A percentile compares a stretch with the other conserved stretches of the same genome.
Evolutionary conservation across 768 basidiomycete species (phyloP).

Genomic region (Trametes coccinea): DNA sequence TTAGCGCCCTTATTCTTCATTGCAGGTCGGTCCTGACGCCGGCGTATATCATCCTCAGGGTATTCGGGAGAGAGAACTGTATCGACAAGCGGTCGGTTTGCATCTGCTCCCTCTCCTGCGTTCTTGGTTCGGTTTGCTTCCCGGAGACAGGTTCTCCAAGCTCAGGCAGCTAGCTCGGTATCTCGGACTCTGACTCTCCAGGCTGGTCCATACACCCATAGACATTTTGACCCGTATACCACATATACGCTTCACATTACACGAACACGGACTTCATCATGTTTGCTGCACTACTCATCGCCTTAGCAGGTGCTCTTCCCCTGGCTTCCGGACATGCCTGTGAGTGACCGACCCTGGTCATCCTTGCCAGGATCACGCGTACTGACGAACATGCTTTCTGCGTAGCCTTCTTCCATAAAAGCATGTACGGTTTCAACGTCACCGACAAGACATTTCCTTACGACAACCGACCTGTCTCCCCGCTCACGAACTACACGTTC

Average conservation of each 20-base stretch:
- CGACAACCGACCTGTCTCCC: conserved; percentile 62
- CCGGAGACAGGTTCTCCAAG: conserved; percentile 18
- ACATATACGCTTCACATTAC: neutral
- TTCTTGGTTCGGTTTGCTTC: conserved; percentile 3
- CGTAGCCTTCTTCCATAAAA: conserved; percentile 54
- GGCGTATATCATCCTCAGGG: conserved; percentile 12
- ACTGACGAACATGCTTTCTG: neutral
- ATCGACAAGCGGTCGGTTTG: conserved; percentile 15
- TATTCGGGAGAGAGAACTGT: neutral
- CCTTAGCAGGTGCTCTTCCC: conserved; percentile 16
- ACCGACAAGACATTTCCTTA: conserved; percentile 52
- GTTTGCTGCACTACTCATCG: conserved; percentile 9
- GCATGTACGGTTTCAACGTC: conserved; percentile 74
- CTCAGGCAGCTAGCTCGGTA: neutral
- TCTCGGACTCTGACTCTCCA: neutral
- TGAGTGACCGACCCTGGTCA: conserved; percentile 1
- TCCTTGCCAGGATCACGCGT: neutral
- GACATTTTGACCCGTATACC: neutral
- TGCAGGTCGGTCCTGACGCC: neutral
- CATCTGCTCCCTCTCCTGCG: conserved; percentile 2
- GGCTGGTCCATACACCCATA: conserved; percentile 6
- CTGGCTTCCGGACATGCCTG: conserved; percentile 22
- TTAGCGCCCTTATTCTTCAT: conserved; percentile 16
- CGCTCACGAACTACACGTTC: conserved; percentile 41
- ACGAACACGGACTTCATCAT: conserved; percentile 9